These are phyloP conservation scores for Talaromyces funiculosus DNA, from an alignment of 2,329 filamentous ascomycete species.

Conservation along the genomic window DNA sequence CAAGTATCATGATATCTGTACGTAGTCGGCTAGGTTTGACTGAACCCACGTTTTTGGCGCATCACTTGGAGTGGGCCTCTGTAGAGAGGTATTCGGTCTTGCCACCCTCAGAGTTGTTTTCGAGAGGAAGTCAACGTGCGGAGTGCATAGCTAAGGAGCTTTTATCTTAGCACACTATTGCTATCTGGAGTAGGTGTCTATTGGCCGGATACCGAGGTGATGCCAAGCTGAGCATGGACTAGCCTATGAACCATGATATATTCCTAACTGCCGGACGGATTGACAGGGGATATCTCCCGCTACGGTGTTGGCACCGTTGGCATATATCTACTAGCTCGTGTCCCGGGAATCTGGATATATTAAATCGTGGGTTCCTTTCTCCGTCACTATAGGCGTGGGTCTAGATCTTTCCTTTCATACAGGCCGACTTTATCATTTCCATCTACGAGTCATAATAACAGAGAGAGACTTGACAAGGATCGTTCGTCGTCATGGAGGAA, in stretches of 20 bases:
- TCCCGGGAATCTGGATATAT: background rate
- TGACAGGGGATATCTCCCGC: background rate
- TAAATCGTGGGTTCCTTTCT: background rate
- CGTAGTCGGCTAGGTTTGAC: background rate
- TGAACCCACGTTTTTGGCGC: background rate
- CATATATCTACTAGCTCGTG: background rate
- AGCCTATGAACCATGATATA: background rate
- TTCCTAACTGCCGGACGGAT: background rate
- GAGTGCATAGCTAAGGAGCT: background rate
- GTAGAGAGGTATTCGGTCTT: no score
- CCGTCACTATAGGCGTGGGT: background rate
- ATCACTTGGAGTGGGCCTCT: background rate
- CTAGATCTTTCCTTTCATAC: background rate
- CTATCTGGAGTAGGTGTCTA: background rate
- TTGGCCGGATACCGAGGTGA: background rate
- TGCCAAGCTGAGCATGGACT: background rate
- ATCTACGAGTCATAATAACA: background rate
- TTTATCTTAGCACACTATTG: background rate
- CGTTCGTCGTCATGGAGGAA: background rate
- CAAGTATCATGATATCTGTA: background rate
- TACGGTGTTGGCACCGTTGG: background rate
- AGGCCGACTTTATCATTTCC: no score
- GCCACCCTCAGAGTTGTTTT: background rate
- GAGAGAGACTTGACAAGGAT: background rate
- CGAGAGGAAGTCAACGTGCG: background rate